Evolutionary conservation across 805 yeast species (phyloP).

Genomic region (Candida ovalis): DNA sequence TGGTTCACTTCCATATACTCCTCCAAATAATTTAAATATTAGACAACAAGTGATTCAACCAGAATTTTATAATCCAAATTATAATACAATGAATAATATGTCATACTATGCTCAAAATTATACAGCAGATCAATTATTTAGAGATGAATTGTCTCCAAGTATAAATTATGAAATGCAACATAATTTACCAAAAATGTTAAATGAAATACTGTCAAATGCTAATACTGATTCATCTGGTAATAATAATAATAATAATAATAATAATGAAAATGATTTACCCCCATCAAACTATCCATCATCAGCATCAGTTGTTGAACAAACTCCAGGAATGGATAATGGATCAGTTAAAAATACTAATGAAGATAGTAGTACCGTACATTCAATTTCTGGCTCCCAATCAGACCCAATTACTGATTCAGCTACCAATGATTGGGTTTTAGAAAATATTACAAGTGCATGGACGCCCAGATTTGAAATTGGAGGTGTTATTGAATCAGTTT

Average conservation of each 20-base stretch:
- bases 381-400: not conserved
- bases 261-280: too few relatives aligned
- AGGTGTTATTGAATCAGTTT: not conserved
- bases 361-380: not conserved
- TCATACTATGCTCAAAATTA: not conserved
- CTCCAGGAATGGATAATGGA: not conserved
- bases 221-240: not conserved
- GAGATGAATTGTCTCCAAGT: not conserved
- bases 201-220: not conserved
- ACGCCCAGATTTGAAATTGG: constrained; percentile 6
- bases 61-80: not conserved
- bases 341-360: not conserved
- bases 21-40: too few relatives aligned
- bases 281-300: not conserved
- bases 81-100: not conserved
- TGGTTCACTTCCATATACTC: too few relatives aligned
- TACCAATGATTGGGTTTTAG: constrained; percentile 4
- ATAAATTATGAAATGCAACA: not conserved
- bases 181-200: not conserved
- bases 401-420: not conserved
- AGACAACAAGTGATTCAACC: not conserved
- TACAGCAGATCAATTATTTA: not conserved
- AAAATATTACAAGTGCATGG: constrained; percentile 4
- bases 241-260: not conserved
- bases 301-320: not conserved